These are phyloP conservation scores for Apocynum venetum DNA, from an alignment of 257 asterid genomes.

Conservation along the genomic window DNA sequence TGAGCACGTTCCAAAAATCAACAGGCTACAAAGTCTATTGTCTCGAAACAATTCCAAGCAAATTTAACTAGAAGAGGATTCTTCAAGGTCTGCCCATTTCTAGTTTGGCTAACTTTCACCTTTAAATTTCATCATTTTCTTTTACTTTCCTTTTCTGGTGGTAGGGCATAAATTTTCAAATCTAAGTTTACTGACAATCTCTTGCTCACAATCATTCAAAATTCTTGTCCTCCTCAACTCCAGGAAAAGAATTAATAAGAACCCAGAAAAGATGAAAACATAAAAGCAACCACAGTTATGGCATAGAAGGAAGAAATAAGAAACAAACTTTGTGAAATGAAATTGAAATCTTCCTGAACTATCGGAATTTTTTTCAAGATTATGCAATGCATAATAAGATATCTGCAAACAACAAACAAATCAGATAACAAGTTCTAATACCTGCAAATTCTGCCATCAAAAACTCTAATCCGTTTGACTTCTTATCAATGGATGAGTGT, in stretches of 20 bases:
- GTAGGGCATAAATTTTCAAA: not conserved
- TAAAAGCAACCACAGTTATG: not conserved
- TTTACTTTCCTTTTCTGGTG: not conserved
- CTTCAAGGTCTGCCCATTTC: not conserved
- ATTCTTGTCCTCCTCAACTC: not conserved
- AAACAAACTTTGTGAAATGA: not conserved
- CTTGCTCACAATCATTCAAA: not conserved
- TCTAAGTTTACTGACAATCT: not conserved
- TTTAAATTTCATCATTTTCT: not conserved
- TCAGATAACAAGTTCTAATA: conserved; percentile 23
- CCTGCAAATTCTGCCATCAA: conserved; percentile 99
- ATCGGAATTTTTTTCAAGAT: not conserved
- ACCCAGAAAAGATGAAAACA: not conserved
- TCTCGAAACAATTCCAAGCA: not conserved
- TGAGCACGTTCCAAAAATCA: not conserved
- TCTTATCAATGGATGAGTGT: conserved; percentile 51
- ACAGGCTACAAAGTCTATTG: not conserved
- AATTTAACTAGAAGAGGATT: not conserved
- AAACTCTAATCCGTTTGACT: conserved; percentile 83
- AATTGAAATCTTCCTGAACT: not conserved
- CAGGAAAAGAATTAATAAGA: not conserved
- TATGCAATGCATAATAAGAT: not conserved
- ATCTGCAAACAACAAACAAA: not conserved
- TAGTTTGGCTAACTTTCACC: not conserved
- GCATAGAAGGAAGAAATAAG: not conserved